A percentile compares a stretch with the other conserved stretches of the same genome.
phyloP scores from a whole-genome alignment of 305 asterid species.

The Petunia hybrid region DNA sequence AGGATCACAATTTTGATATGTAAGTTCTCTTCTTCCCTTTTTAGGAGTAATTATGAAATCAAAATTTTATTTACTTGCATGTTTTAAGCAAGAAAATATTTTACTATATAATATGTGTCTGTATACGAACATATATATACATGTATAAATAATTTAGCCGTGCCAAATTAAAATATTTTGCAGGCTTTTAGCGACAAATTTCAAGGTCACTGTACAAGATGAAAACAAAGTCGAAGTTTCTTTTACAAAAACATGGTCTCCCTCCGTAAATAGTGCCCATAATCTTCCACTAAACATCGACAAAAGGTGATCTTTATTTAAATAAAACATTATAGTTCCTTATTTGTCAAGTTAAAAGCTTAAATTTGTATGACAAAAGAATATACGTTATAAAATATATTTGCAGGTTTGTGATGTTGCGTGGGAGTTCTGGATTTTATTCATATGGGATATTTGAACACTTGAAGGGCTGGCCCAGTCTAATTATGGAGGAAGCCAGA shows the following conservation, averaged over 20 bases:
- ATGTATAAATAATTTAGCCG: neutral
- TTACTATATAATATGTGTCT: neutral
- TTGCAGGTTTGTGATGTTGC: constrained; percentile 40
- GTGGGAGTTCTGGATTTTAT: constrained; percentile 43
- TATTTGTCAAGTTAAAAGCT: neutral
- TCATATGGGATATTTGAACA: constrained; percentile 42
- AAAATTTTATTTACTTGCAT: neutral
- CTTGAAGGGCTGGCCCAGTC: constrained; percentile 39
- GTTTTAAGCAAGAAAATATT: neutral
- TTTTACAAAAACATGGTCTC: constrained; percentile 32
- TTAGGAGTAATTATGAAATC: neutral
- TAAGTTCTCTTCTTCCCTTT: constrained; percentile 32
- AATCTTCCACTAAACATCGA: constrained; percentile 45
- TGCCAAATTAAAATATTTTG: constrained; percentile 9
- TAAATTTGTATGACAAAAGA: neutral
- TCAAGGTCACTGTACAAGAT: constrained; percentile 26
- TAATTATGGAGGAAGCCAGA: constrained; percentile 40
- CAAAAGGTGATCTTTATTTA: constrained; percentile 35
- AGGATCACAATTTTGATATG: constrained; percentile 49
- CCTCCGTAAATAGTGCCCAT: constrained; percentile 7
- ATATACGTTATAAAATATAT: neutral
- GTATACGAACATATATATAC: too few relatives aligned
- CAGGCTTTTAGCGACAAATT: constrained; percentile 32
- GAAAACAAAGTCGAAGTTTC: constrained; percentile 36
- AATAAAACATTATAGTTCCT: neutral